Evolutionary conservation across 768 basidiomycete genomes (phyloP).

Genomic region (Pleurotus eryngii): DNA sequence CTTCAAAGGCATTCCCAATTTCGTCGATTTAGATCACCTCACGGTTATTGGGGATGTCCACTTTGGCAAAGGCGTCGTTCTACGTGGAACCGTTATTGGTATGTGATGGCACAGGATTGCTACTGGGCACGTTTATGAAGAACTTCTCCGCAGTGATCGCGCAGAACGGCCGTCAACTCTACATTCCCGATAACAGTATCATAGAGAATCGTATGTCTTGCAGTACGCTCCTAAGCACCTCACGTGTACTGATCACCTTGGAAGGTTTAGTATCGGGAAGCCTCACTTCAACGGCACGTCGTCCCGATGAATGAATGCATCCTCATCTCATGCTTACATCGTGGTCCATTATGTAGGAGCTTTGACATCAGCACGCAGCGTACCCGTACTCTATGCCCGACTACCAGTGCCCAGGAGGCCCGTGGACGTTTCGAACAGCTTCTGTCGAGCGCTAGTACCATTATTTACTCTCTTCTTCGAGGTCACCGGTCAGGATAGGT

Average conservation of each 20-base stretch:
- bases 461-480: too few species aligned
- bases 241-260: not conserved
- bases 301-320: too few species aligned
- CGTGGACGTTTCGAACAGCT: too few species aligned
- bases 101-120: not conserved
- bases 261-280: conserved; percentile 69
- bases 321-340: too few species aligned
- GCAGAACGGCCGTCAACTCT: conserved; percentile 77
- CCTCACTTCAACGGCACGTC: conserved; percentile 64
- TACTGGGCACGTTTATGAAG: too few species aligned
- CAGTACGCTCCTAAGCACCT: not conserved
- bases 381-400: too few species aligned
- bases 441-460: too few species aligned
- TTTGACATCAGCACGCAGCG: too few species aligned
- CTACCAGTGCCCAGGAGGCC: too few species aligned
- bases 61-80: conserved; percentile 82
- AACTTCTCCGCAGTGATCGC: conserved; percentile 46
- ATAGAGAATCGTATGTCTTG: conserved; percentile 59
- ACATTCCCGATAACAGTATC: conserved; percentile 78
- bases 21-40: conserved; percentile 90
- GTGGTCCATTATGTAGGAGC: too few species aligned
- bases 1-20: conserved; percentile 91
- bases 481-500: too few species aligned
- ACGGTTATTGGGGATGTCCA: conserved; percentile 90
- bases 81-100: conserved; percentile 84